Conservation (phyloP, 2,329 filamentous ascomycete species). For the Neopestalotiopsis rosae region DNA sequence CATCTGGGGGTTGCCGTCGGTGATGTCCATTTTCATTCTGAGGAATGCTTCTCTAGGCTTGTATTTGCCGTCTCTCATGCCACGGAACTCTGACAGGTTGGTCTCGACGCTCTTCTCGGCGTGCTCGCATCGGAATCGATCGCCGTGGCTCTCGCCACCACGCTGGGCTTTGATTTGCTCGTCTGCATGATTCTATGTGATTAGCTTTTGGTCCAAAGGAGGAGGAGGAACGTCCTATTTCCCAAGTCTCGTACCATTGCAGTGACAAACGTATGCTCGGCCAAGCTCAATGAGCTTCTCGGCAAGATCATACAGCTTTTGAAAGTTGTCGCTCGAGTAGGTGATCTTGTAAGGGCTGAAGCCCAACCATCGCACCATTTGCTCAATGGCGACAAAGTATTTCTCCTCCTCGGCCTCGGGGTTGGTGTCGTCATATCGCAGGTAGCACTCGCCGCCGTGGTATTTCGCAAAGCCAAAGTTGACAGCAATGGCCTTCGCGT, state of each 20-base stretch:
- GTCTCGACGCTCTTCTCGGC: conserved; percentile 76
- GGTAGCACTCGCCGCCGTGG: conserved; percentile 77
- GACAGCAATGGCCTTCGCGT: conserved; percentile 93
- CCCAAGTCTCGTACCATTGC: conserved; percentile 54
- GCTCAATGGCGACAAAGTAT: conserved; percentile 87
- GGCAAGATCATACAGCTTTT: conserved; percentile 84
- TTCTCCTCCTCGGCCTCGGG: conserved; percentile 90
- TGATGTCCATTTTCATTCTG: conserved; percentile 91
- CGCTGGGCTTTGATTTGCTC: conserved; percentile 86
- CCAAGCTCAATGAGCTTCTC: conserved; percentile 80
- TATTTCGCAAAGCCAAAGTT: conserved; percentile 94
- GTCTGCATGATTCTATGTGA: conserved; percentile 46
- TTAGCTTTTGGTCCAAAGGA: not conserved
- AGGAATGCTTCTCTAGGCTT: conserved; percentile 82
- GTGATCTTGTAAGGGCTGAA: conserved; percentile 83
- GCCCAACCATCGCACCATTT: conserved; percentile 84
- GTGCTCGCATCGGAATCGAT: conserved; percentile 81
- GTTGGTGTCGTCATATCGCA: conserved; percentile 94
- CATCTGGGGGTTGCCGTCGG: conserved; percentile 86
- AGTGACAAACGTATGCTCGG: conserved; percentile 86
- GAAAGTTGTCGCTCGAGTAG: conserved; percentile 89
- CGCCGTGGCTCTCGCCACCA: conserved; percentile 73
- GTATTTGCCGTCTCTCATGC: conserved; percentile 92
- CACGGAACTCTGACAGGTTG: conserved; percentile 82
- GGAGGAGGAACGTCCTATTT: not conserved